Evolutionary conservation across 192 early-diverging fungal genomes (phyloP).

Genomic region (Phlyctochytrium bullatum): DNA sequence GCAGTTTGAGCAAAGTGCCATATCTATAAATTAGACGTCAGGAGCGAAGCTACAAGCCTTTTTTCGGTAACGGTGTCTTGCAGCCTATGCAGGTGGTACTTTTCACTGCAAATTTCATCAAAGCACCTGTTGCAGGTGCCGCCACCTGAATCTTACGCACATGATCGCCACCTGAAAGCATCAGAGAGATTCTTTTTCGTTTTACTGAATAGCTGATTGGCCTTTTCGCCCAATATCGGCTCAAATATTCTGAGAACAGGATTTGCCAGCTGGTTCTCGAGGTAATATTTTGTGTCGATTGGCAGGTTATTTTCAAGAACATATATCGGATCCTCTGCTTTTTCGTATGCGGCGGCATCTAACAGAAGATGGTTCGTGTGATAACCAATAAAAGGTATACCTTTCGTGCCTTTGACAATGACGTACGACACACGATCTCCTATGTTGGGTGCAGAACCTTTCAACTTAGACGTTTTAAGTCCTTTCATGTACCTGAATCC

Average conservation of each 20-base stretch:
- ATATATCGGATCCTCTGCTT: slow-evolving; percentile 96
- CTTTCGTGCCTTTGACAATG: slow-evolving; percentile 81
- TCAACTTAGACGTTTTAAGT: background rate
- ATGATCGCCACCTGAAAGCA: slow-evolving; percentile 44
- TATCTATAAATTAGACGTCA: slow-evolving; percentile 4
- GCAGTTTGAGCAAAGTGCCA: slow-evolving; percentile 82
- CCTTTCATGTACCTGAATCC: slow-evolving; percentile 62
- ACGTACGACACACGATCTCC: slow-evolving; percentile 98
- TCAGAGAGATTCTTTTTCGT: background rate
- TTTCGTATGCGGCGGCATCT: slow-evolving; percentile 89
- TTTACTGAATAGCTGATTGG: slow-evolving; percentile 64
- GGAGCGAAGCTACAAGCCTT: slow-evolving; percentile 25
- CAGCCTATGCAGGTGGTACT: slow-evolving; percentile 91
- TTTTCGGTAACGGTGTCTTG: slow-evolving; percentile 74
- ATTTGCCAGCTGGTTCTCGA: slow-evolving; percentile 94
- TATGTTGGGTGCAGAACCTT: slow-evolving; percentile 85
- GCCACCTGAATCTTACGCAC: slow-evolving; percentile 73
- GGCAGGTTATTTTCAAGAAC: slow-evolving; percentile 98
- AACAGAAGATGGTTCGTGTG: background rate
- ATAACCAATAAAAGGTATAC: slow-evolving; percentile 12
- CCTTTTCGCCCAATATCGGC: slow-evolving; percentile 89
- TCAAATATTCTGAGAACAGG: slow-evolving; percentile 94
- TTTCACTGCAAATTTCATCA: slow-evolving; percentile 94
- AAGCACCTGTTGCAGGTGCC: slow-evolving; percentile 82
- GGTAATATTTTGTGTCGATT: slow-evolving; percentile 94